Conservation (phyloP, 2,329 filamentous ascomycete genomes). For the Phialophora verrucosa region DNA sequence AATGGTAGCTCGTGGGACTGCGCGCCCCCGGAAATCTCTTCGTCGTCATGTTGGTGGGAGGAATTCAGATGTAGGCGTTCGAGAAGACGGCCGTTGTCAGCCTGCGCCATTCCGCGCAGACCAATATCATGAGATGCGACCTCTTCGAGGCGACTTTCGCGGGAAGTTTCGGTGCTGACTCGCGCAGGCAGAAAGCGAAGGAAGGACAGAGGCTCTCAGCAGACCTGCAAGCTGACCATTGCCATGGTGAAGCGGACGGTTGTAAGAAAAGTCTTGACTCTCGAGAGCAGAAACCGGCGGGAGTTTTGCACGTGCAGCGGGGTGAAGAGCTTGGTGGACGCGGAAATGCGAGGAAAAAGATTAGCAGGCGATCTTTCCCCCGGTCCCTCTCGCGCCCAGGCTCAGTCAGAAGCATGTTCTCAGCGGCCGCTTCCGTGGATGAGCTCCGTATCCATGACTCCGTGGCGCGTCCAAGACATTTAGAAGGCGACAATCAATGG, state of each 20-base stretch:
- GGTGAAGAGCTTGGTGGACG: slow-evolving; percentile 5
- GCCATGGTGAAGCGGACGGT: neutral
- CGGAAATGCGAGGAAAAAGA: slow-evolving; percentile 2
- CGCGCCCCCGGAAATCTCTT: neutral
- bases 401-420: neutral
- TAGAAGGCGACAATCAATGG: neutral
- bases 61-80: slow-evolving; percentile 25
- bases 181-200: neutral
- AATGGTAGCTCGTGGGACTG: slow-evolving; percentile 7
- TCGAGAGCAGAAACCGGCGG: neutral
- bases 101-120: slow-evolving; percentile 32
- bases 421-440: neutral
- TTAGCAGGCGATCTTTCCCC: slow-evolving; percentile 6
- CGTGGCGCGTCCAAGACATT: neutral
- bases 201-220: slow-evolving; percentile 1
- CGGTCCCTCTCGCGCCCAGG: neutral
- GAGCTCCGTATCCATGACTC: neutral
- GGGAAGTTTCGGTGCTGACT: neutral
- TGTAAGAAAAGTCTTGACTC: neutral
- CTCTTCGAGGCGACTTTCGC: neutral
- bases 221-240: neutral
- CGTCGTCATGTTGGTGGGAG: slow-evolving; percentile 18
- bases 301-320: slow-evolving; percentile 1
- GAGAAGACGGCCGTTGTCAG: slow-evolving; percentile 28
- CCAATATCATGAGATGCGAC: slow-evolving; percentile 8